These are phyloP conservation scores for Aspergillus cavernicola DNA, from an alignment of 495 filamentous ascomycete genomes.

Conservation along the genomic window DNA sequence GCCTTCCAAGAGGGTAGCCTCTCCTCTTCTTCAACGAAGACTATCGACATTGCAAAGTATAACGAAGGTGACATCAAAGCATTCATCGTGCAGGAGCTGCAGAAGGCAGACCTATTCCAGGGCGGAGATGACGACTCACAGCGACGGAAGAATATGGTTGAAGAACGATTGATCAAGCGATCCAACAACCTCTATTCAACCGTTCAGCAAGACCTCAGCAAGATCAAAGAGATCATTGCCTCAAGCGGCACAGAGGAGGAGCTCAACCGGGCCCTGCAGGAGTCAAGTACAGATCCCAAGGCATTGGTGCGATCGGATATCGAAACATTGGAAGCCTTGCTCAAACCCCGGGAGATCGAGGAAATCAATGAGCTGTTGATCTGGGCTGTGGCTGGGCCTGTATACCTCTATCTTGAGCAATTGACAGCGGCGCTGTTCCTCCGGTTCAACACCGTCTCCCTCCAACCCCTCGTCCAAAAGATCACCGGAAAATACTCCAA, in stretches of 20 bases:
- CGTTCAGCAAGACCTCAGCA: constrained; percentile 12
- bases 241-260: constrained; percentile 23
- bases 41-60: constrained; percentile 9
- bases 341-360: constrained; percentile 22
- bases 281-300: constrained; percentile 17
- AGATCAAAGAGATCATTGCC: constrained; percentile 18
- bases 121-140: constrained; percentile 9
- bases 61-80: constrained; percentile 4
- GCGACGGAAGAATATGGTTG: not conserved
- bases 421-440: constrained; percentile 19
- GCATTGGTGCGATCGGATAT: constrained; percentile 13
- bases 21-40: not conserved
- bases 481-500: constrained; percentile 23
- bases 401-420: constrained; percentile 8
- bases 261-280: constrained; percentile 16
- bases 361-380: constrained; percentile 26
- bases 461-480: constrained; percentile 19
- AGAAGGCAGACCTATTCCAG: constrained; percentile 9
- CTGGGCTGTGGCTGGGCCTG: constrained; percentile 20
- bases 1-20: not conserved
- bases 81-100: constrained; percentile 11
- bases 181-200: constrained; percentile 9
- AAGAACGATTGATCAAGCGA: constrained; percentile 6
- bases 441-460: constrained; percentile 16
- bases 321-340: constrained; percentile 14